A percentile compares a stretch with the other conserved stretches of the same genome.
phyloP scores from a whole-genome alignment of 1,284 basidiomycete genomes.

The Sutorius eximius region DNA sequence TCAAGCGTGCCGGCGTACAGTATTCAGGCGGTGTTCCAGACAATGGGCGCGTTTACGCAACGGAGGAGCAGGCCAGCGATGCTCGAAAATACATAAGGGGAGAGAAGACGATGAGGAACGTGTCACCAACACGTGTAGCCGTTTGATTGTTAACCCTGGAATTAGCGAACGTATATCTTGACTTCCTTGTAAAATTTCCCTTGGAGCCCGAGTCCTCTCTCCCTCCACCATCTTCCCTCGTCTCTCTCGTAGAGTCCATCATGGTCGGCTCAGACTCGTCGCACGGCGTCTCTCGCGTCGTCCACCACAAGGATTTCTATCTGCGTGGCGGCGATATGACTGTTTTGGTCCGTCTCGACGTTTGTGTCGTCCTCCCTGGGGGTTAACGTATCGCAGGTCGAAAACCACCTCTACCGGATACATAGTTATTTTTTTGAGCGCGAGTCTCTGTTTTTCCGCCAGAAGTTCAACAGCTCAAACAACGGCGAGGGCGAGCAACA shows the following conservation, averaged over 20 bases:
- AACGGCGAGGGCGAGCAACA: slow-evolving; percentile 35
- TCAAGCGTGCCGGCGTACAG: slow-evolving; percentile 3
- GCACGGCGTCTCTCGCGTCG: slow-evolving; percentile 28
- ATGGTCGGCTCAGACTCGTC: slow-evolving; percentile 25
- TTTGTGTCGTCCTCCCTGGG: slow-evolving; percentile 4
- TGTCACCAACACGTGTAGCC: slow-evolving; percentile 43
- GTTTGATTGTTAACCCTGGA: slow-evolving; percentile 28
- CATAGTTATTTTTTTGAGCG: slow-evolving; percentile 60
- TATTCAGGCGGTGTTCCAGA: slow-evolving; percentile 4
- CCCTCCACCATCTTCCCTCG: slow-evolving; percentile 27
- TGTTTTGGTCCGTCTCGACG: slow-evolving; percentile 45
- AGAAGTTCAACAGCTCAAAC: slow-evolving; percentile 37
- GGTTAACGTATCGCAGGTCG: slow-evolving; percentile 38
- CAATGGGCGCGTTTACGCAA: slow-evolving; percentile 30
- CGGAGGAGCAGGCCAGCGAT: slow-evolving; percentile 11
- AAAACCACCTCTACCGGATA: slow-evolving; percentile 46
- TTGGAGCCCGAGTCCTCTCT: slow-evolving; percentile 32
- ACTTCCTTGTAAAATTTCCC: slow-evolving; percentile 35
- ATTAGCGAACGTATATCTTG: slow-evolving; percentile 35
- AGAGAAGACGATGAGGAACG: slow-evolving; percentile 26
- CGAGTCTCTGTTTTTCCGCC: slow-evolving; percentile 54
- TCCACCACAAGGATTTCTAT: slow-evolving; percentile 48
- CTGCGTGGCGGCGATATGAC: slow-evolving; percentile 54
- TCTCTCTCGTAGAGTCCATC: slow-evolving; percentile 25
- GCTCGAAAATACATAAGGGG: slow-evolving; percentile 22